Conservation (phyloP, 805 yeast species). For the Wickerhamomyces hampshirensis region DNA sequence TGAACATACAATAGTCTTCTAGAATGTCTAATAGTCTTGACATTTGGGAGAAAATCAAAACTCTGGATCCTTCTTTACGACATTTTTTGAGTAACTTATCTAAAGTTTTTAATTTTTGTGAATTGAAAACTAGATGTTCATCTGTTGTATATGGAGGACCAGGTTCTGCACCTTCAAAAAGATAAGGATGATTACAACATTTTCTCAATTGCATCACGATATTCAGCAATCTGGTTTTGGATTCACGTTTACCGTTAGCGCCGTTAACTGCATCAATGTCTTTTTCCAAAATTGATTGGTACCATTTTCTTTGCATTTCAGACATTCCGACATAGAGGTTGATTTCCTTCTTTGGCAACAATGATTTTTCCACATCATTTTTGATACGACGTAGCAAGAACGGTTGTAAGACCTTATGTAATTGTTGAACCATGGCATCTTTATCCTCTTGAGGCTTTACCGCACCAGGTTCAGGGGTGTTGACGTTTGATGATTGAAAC, state of each 20-base stretch:
- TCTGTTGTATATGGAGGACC: conserved; percentile 87
- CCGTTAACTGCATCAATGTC: conserved; percentile 85
- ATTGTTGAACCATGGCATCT: conserved; percentile 55
- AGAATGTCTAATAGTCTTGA: conserved; percentile 74
- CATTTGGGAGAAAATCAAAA: conserved; percentile 79
- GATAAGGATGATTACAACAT: conserved; percentile 81
- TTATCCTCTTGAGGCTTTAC: conserved; percentile 32
- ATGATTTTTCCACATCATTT: conserved; percentile 74
- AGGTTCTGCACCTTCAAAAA: conserved; percentile 85
- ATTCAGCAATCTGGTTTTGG: conserved; percentile 69
- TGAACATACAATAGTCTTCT: conserved; percentile 72
- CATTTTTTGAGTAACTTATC: conserved; percentile 61
- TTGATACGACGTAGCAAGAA: conserved; percentile 73
- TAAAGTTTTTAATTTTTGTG: conserved; percentile 66
- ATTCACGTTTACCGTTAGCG: conserved; percentile 68
- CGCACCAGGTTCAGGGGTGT: conserved; percentile 28
- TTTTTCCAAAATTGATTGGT: conserved; percentile 68
- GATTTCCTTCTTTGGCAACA: conserved; percentile 69
- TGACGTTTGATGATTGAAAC: conserved; percentile 41
- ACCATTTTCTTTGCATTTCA: conserved; percentile 77
- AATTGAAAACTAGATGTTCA: conserved; percentile 71
- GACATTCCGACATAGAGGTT: conserved; percentile 73
- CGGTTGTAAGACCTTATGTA: conserved; percentile 73
- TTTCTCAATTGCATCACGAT: conserved; percentile 83
- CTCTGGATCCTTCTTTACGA: conserved; percentile 68